These are phyloP conservation scores for Globisporangium nagaii DNA, from an alignment of 352 stramenopile genomes.

Conservation along the genomic window DNA sequence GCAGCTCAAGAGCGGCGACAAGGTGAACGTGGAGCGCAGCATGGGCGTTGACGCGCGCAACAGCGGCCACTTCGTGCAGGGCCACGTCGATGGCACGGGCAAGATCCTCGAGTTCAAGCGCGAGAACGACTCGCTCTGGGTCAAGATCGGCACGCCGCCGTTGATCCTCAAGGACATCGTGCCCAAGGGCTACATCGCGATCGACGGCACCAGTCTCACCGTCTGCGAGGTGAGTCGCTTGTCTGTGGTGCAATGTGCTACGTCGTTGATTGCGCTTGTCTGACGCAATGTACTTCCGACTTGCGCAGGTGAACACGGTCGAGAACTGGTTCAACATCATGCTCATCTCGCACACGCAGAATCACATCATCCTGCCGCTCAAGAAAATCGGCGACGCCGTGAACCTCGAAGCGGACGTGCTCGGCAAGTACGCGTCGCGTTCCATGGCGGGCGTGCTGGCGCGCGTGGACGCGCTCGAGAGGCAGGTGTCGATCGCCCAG, in stretches of 20 bases:
- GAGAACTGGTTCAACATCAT: conserved; percentile 97
- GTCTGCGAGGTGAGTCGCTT: conserved; percentile 82
- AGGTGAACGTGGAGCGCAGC: conserved; percentile 92
- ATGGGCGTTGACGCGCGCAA: conserved; percentile 90
- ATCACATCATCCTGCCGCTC: conserved; percentile 93
- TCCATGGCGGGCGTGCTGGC: conserved; percentile 61
- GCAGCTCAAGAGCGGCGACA: conserved; percentile 77
- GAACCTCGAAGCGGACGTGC: conserved; percentile 91
- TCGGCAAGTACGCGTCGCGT: conserved; percentile 89
- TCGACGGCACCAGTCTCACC: conserved; percentile 97
- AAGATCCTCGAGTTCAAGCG: conserved; percentile 84
- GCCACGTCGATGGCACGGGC: conserved; percentile 96
- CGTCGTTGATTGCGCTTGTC: not conserved
- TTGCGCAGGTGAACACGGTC: conserved; percentile 34
- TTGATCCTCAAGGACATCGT: conserved; percentile 92
- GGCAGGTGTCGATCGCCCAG: conserved; percentile 32
- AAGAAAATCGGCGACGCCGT: conserved; percentile 87
- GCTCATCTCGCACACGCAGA: conserved; percentile 98
- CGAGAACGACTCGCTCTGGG: conserved; percentile 95
- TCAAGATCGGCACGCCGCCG: conserved; percentile 82
- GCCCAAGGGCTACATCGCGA: conserved; percentile 94
- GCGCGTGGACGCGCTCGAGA: conserved; percentile 56
- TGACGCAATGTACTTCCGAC: not conserved
- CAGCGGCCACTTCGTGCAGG: conserved; percentile 98
- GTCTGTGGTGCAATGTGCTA: conserved; percentile 7